These are phyloP conservation scores for Hsuehochloa calcarea DNA, from an alignment of 176 grass and related monocot species.

Conservation along the genomic window DNA sequence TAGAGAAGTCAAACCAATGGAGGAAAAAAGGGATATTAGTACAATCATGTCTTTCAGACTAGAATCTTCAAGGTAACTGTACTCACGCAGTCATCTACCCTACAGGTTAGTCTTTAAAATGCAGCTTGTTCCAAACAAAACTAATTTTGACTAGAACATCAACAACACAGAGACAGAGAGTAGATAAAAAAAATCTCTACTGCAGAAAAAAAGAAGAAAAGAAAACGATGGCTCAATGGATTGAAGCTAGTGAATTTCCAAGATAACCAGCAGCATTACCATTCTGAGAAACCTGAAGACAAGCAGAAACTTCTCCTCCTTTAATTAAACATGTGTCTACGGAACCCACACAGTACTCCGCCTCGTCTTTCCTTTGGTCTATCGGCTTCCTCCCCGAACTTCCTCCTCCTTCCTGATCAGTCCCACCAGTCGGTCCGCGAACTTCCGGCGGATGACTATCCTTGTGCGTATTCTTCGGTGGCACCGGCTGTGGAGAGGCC, in stretches of 20 bases:
- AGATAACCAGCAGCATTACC: constrained; percentile 30
- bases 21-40: neutral
- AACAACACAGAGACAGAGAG: neutral
- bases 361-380: neutral
- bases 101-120: neutral
- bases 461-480: neutral
- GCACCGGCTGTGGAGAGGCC: neutral
- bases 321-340: neutral
- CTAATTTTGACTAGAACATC: neutral
- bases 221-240: neutral
- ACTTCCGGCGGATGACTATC: neutral
- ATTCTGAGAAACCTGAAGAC: constrained; percentile 30
- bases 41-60: neutral
- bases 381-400: neutral
- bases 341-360: constrained; percentile 15
- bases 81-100: neutral
- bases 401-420: neutral
- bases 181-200: neutral
- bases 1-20: neutral
- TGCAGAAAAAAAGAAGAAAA: neutral
- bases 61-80: neutral
- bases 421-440: constrained; percentile 4
- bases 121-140: neutral
- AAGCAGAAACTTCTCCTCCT: constrained; percentile 25
- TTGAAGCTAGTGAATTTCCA: neutral